Percentiles rank a stretch among this genome's conserved stretches.
Conservation (phyloP, 306 rosid species). For the Casuarina cunninghamiana region DNA sequence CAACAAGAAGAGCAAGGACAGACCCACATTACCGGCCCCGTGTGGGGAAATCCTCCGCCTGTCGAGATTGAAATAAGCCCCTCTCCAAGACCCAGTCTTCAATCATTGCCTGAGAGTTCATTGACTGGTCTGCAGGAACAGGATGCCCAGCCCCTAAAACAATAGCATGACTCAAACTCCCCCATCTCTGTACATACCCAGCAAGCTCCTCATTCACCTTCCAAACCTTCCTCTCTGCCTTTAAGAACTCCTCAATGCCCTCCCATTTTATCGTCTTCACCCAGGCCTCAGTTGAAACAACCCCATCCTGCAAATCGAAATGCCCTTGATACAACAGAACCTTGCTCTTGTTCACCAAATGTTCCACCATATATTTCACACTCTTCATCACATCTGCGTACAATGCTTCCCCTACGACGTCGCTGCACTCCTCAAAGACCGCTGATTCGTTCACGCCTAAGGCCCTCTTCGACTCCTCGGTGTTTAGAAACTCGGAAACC, state of each 20-base stretch:
- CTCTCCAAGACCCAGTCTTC: slow-evolving; percentile 72
- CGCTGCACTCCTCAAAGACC: slow-evolving; percentile 51
- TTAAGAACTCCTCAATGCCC: slow-evolving; percentile 45
- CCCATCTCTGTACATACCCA: slow-evolving; percentile 83
- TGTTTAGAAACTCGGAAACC: slow-evolving; percentile 42
- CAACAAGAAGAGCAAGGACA: not conserved
- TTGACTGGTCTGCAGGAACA: slow-evolving; percentile 56
- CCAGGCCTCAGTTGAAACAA: slow-evolving; percentile 66
- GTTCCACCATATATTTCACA: slow-evolving; percentile 63
- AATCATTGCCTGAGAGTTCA: slow-evolving; percentile 74
- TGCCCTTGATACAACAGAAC: slow-evolving; percentile 73
- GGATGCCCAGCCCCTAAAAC: slow-evolving; percentile 82
- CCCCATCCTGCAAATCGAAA: slow-evolving; percentile 63
- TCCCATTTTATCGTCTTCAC: slow-evolving; percentile 76
- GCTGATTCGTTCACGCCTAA: slow-evolving; percentile 45
- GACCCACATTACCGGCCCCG: not conserved
- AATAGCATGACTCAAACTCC: slow-evolving; percentile 57
- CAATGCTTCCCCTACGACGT: slow-evolving; percentile 40
- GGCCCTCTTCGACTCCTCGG: slow-evolving; percentile 38
- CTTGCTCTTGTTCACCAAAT: slow-evolving; percentile 46
- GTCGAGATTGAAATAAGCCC: slow-evolving; percentile 36
- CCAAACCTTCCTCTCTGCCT: slow-evolving; percentile 72
- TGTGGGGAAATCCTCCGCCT: not conserved
- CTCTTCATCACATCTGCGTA: slow-evolving; percentile 78
- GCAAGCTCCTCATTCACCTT: slow-evolving; percentile 53